Evolutionary conservation across 345 rosid species (phyloP), one percentile per base, ranked within the genome.

Genomic region (Mangifera indica): DNA sequence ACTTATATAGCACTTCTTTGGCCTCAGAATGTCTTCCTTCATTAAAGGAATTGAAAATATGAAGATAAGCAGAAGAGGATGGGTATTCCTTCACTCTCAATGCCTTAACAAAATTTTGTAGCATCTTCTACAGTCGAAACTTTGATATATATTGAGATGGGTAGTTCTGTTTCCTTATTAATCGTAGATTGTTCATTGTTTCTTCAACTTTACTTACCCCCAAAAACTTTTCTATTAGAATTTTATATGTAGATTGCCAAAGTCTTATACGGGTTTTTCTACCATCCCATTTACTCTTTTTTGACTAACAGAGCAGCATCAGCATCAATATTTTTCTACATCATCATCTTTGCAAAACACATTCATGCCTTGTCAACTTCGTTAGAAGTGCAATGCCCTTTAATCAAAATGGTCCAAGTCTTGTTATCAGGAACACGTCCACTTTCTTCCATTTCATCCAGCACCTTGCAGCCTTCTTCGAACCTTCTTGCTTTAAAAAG

Each of bases 401-500:
- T 88, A 74, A 91, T 93, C 82, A 93, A 84, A 76, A 91, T 85
- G 46, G 98, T 93, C 98, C 98, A 93, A 7, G 93, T 93, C 77
- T 83, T 91, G 65, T 88, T 78, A 63, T 91, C 98, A 0, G 96
- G 91, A 52, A 53, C 29, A 40, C 96, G 88, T 29, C 91, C 89
- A 20, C 75, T 60, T 29, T 75, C 84, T 78, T 87, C 96, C 96
- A 91, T 91, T 52, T 81, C 83, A 82, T 86, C 85, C 20, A 91
- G 57, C 62, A 91, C 78, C 52, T 79, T 71, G 24, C 83, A 74
- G 14, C 96, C 97, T 80, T 91, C 94, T 42, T 90, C 94, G 25
- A 90, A 70, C 81, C 87, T 88, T 71, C 76, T 75, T 25, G 90
- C 89, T 83, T 87, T 91, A 79, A 94, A 93, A 65, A 93, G 93